Conservation (phyloP, 2,329 filamentous ascomycete species). For the Diaporthe citrichinensis region DNA sequence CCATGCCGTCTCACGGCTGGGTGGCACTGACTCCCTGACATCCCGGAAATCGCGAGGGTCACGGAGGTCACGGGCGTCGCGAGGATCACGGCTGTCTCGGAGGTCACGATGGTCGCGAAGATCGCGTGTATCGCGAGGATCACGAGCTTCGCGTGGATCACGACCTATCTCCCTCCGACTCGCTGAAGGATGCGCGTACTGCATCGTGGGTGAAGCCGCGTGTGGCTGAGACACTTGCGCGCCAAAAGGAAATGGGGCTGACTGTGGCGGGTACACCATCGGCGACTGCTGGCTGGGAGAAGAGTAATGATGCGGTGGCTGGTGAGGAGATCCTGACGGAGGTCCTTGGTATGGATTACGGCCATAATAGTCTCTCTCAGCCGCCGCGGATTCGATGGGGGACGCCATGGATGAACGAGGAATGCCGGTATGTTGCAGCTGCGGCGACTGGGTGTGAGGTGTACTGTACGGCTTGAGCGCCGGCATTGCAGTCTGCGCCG, state of each 20-base stretch:
- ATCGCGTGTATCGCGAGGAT: slow-evolving; percentile 1
- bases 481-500: slow-evolving; percentile 63
- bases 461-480: slow-evolving; percentile 63
- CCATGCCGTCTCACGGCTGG: slow-evolving; percentile 55
- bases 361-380: slow-evolving; percentile 65
- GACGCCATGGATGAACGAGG: slow-evolving; percentile 60
- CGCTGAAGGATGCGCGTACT: slow-evolving; percentile 57
- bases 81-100: slow-evolving; percentile 57
- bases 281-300: slow-evolving; percentile 45
- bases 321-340: slow-evolving; percentile 50
- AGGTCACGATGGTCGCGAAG: slow-evolving; percentile 31
- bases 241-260: slow-evolving; percentile 62
- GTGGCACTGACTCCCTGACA: slow-evolving; percentile 58
- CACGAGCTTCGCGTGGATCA: slow-evolving; percentile 12
- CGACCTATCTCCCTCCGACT: neutral
- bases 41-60: slow-evolving; percentile 59
- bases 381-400: slow-evolving; percentile 56
- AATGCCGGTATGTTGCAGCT: slow-evolving; percentile 61
- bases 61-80: slow-evolving; percentile 57
- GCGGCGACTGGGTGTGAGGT: slow-evolving; percentile 64
- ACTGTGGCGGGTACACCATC: slow-evolving; percentile 46
- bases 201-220: slow-evolving; percentile 65
- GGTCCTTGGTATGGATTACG: slow-evolving; percentile 53
- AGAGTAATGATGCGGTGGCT: slow-evolving; percentile 46
- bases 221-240: slow-evolving; percentile 60